Percentiles rank a stretch among this genome's conserved stretches.
These are phyloP conservation scores for Catharanthus roseus DNA, from an alignment of 257 asterid genomes.

Conservation along the genomic window DNA sequence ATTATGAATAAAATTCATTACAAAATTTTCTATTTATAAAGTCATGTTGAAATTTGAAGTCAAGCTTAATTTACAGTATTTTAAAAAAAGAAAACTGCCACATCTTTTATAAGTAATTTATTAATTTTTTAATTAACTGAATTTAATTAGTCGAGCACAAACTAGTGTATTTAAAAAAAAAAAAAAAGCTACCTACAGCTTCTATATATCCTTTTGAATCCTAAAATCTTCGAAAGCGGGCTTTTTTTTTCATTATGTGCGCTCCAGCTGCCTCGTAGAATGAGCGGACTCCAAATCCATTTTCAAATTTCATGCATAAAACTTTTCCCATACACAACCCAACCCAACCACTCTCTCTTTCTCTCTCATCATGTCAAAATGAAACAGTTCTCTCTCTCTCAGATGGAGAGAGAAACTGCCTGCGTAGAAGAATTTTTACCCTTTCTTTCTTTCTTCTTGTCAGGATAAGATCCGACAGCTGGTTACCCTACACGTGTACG, in stretches of 20 bases:
- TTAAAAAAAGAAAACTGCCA: too few relatives aligned
- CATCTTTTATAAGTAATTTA: too few relatives aligned
- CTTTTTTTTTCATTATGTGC: conserved; percentile 21
- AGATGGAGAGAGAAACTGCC: too few relatives aligned
- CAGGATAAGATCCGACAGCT: conserved; percentile 37
- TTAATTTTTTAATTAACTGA: too few relatives aligned
- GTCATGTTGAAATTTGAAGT: too few relatives aligned
- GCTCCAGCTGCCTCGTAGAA: conserved; percentile 41
- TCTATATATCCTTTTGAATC: conserved; percentile 16
- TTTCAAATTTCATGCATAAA: conserved; percentile 30
- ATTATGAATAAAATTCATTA: too few relatives aligned
- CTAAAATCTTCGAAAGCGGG: conserved; percentile 22
- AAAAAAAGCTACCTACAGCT: too few relatives aligned
- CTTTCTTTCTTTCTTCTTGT: conserved; percentile 8
- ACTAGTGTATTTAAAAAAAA: too few relatives aligned
- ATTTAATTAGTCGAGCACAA: too few relatives aligned
- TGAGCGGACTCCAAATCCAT: conserved; percentile 43
- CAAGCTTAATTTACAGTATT: too few relatives aligned
- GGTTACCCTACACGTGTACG: conserved; percentile 23
- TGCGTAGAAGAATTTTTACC: not conserved
- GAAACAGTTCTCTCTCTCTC: conserved; percentile 8
- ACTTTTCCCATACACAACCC: not conserved
- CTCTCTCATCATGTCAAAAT: not conserved
- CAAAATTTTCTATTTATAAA: too few relatives aligned
- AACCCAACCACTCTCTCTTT: not conserved